Evolutionary conservation across 352 stramenopile species (phyloP).

Genomic region (Thalassiosira pacifica): DNA sequence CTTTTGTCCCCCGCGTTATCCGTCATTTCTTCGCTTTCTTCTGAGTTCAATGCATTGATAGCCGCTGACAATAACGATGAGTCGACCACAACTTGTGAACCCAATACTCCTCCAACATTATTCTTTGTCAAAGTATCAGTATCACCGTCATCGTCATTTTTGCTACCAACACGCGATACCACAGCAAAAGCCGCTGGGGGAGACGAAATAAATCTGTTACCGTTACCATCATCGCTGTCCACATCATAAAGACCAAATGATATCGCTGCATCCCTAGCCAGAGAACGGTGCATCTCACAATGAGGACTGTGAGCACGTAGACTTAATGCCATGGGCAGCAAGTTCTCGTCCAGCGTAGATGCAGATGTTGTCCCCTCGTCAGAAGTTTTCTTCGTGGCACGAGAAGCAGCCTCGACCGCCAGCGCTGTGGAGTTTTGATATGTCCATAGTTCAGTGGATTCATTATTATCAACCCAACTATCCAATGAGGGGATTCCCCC

Average conservation of each 20-base stretch:
- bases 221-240: neutral
- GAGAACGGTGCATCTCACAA: constrained; percentile 82
- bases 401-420: constrained; percentile 44
- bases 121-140: neutral
- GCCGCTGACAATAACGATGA: constrained; percentile 36
- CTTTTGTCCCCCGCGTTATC: neutral
- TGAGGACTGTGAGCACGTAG: constrained; percentile 74
- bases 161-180: constrained; percentile 32
- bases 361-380: no score
- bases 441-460: constrained; percentile 21
- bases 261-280: constrained; percentile 71
- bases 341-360: constrained; percentile 46
- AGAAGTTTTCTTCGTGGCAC: constrained; percentile 1
- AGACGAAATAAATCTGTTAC: no score
- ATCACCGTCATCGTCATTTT: constrained; percentile 13
- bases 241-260: constrained; percentile 54
- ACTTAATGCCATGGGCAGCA: constrained; percentile 70
- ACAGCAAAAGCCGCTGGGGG: constrained; percentile 44
- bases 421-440: constrained; percentile 60
- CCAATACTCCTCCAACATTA: constrained; percentile 4
- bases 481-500: constrained; percentile 50
- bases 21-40: neutral
- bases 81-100: constrained; percentile 42
- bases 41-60: constrained; percentile 35
- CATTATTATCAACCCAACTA: constrained; percentile 40